Percentiles rank a stretch among this genome's conserved stretches.
These are phyloP conservation scores for Podaxis sp. DNA, from an alignment of 768 basidiomycete genomes.

Conservation along the genomic window DNA sequence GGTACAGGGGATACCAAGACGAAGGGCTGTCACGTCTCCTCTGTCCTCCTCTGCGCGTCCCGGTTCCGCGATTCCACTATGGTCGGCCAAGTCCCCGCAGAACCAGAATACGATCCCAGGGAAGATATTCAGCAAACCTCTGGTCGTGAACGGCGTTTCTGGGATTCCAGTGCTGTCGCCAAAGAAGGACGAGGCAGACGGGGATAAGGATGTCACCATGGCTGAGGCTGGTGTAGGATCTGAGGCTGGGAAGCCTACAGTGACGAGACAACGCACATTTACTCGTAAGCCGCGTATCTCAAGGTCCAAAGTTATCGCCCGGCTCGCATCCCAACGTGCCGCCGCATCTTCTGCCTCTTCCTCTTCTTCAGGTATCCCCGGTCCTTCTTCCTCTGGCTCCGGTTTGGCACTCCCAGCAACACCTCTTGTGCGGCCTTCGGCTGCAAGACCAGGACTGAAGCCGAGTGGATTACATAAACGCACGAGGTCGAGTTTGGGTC, in stretches of 20 bases:
- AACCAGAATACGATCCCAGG: conserved; percentile 23
- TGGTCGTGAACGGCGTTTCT: conserved; percentile 32
- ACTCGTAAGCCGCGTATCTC: conserved; percentile 75
- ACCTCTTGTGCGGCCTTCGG: conserved; percentile 24
- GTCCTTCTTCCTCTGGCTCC: conserved; percentile 8
- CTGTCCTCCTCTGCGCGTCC: background rate
- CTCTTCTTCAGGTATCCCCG: background rate
- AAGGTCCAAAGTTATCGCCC: conserved; percentile 77
- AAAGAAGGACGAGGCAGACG: background rate
- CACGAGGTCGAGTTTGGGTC: conserved; percentile 55
- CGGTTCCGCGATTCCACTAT: conserved; percentile 15
- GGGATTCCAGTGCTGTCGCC: conserved; percentile 28
- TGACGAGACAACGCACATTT: conserved; percentile 30
- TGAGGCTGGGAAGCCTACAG: background rate
- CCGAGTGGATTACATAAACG: conserved; percentile 18
- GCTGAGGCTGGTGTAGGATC: background rate
- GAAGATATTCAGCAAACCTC: conserved; percentile 55
- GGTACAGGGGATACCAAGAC: background rate
- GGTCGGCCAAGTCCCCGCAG: conserved; percentile 2
- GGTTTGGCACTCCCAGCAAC: conserved; percentile 16
- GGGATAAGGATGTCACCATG: background rate
- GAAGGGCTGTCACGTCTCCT: background rate
- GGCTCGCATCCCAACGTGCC: conserved; percentile 70
- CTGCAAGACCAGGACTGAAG: background rate
- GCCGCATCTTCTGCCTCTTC: conserved; percentile 33